phyloP scores from a whole-genome alignment of 169 alveolate species.

The Sarcocystis neurona region DNA sequence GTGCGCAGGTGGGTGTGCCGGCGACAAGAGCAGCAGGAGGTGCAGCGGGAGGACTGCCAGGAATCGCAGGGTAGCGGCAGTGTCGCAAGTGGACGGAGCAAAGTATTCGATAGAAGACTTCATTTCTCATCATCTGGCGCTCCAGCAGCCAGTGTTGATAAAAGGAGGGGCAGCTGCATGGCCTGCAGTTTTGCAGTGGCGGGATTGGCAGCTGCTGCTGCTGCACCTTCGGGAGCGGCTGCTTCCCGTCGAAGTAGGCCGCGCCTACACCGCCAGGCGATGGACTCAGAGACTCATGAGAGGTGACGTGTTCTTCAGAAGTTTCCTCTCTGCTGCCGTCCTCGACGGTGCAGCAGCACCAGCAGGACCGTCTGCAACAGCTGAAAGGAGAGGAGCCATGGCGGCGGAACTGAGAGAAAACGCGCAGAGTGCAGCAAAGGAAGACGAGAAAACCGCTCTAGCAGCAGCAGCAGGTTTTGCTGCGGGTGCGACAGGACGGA shows the following conservation, averaged over 20 bases:
- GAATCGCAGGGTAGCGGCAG: too few relatives aligned
- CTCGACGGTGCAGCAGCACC: conserved; percentile 2
- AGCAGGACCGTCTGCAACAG: neutral
- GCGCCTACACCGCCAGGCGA: conserved; percentile 51
- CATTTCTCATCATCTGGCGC: neutral
- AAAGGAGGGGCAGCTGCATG: conserved; percentile 21
- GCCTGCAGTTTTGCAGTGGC: conserved; percentile 4
- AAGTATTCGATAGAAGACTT: neutral
- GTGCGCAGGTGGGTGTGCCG: too few relatives aligned
- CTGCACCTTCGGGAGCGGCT: conserved; percentile 35
- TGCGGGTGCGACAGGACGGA: neutral
- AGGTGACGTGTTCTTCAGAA: conserved; percentile 30
- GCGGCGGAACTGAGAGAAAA: neutral
- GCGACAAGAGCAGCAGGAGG: too few relatives aligned
- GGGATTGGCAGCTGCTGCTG: conserved; percentile 35
- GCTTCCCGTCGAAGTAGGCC: conserved; percentile 56
- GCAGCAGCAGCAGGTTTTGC: neutral
- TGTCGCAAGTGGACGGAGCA: neutral
- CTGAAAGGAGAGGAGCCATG: neutral
- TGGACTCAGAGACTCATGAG: conserved; percentile 63
- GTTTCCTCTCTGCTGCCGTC: conserved; percentile 22
- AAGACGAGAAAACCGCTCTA: neutral
- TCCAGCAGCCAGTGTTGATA: neutral
- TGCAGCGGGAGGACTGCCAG: too few relatives aligned
- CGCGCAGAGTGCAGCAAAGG: neutral